Base-by-base conservation (phyloP, 768 basidiomycete species). In the Naganishia onofrii region DNA sequence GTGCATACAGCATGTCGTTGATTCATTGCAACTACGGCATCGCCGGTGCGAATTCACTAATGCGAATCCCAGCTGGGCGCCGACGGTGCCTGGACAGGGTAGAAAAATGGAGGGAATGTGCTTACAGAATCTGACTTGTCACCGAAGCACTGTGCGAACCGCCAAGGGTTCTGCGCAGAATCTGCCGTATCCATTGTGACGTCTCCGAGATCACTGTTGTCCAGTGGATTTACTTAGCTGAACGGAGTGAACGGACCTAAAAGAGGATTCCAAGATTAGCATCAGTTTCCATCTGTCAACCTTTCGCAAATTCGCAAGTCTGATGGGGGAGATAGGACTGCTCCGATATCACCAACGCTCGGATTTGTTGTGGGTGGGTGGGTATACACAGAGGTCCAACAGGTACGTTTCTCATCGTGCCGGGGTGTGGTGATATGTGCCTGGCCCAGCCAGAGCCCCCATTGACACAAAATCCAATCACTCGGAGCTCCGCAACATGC, bases 101-200 rank as follows among this genome's bases (percentile, higher is more conserved):
- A 51, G 23, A 6, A 13, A 46, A 51, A 51, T 12, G 12, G 58
- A 29, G n/a, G 31, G 51, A 23, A 34, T 21, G 13, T 26, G 46
- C 65, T 63, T 63, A 63, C 60, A 44, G 60, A 63, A 65, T 78
- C 76, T 36, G 81, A 95, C 87, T 99, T 99, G 86, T 99, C 96
- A 74, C 96, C 96, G 80, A 99, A 99, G 84, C 96, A 99, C 80
- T 99, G 96, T 66, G 96, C 95, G 84, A 99, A 99, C 77, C 95
- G 89, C 96, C 96, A 99, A 63, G 60, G 60, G 60, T 63, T 63
- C 60, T 63, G 60, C 60, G 36, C 60, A 63, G 60, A 63, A 34
- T 63, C 60, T 63, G 60, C 36, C 60, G 60, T 63, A 63, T 63
- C 60, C 60, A 63, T 63, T 23, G 21, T 6, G 38, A 46, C 60